Base-by-base conservation (phyloP, 306 rosid genomes). In the Lathyrus sativus region DNA sequence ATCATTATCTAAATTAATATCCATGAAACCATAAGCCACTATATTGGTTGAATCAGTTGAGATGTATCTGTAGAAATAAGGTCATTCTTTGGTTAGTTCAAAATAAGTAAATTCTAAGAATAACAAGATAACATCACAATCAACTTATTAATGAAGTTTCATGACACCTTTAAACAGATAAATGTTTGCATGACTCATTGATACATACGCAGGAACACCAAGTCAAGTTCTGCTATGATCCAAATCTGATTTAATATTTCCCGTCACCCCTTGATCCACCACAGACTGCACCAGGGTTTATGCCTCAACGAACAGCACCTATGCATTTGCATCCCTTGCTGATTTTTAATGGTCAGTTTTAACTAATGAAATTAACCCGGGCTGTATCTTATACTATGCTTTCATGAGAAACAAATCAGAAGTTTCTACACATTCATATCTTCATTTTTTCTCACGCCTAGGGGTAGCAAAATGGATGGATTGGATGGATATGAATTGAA, bases 1-100 rank as follows among this genome's bases (percentile, higher is more conserved):
- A 67, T 74, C 87, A 56, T 70, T 14, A 71, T 78, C 74, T 61
- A 80, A 51, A 77, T 59, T 70, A 54, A 67, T 55, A 78, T 88
- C 92, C 83, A 80, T 41, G 78, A 88, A 83, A 71, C 98, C 97
- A 70, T 86, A 90, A 64, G 96, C 90, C 71, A 79, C 74, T 67
- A 85, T 65, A 46, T 41, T 57, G 53, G 80, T 53, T 44, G 91
- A 88, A 70, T 84, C 96, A 70, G 76, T 79, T 53, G 89, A 83
- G 48, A 93, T 31, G 68, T 83, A 88, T 78, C 96, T 93, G 86
- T 67, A 58, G 11, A 80, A 73, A 76, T 45, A 35, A 68, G 44
- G 22, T 56, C 39, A 73, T 39, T 58, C 64, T 80, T 70, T 44
- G 75, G 75, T 78, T 28, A 58, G 54, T 72, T 37, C 46, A 70